Base-by-base conservation (phyloP, 768 basidiomycete species). In the Nidularia pulvinata region DNA sequence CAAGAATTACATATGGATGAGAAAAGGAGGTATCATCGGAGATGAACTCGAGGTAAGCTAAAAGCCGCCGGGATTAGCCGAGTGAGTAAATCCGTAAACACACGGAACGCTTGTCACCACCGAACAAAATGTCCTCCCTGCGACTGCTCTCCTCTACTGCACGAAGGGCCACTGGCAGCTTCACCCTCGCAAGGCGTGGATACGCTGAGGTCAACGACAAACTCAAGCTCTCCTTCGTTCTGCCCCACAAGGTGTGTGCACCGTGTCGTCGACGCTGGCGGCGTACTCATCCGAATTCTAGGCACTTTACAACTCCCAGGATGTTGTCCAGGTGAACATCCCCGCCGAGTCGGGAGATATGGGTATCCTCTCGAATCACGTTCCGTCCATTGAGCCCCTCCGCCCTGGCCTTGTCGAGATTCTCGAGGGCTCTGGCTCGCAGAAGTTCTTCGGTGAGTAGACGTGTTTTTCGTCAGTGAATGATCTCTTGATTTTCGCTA, bases 331-430 rank as follows among this genome's bases (percentile, higher is more conserved):
- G 73, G 96, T 99, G 61, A 98, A 98, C 77, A 77, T 98, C 62
- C 77, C 95, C 35, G 97, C 95, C 39, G 92, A 88, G 52, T 88
- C 93, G 3, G 97, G 97, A 65, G 95, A 98, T 74, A 98, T 98
- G 95, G 97, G 97, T 80, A 92, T 99, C 63, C 87, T 99, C 56
- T 93, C 96, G 62, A 97, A 96, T 82, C 97, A 99, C 75, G 95
- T 98, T 52, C 89, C 97, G 33, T 91, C 94, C n/a, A 90, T 98
- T 54, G 97, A 99, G 72, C 82, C 96, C 47, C 81, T 99, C 51
- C 91, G 92, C 66, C 90, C 97, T 42, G 97, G 97, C 68, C 80
- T 98, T 54, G 79, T 99, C 50, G 97, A 99, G 73, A 89, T 99
- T 61, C 84, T 98, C 59, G 96, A 98, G 75, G 80, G 77, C 49